A percentile compares a stretch with the other conserved stretches of the same genome.
Conservation (phyloP, 768 basidiomycete species). For the Tylopilus sp. region DNA sequence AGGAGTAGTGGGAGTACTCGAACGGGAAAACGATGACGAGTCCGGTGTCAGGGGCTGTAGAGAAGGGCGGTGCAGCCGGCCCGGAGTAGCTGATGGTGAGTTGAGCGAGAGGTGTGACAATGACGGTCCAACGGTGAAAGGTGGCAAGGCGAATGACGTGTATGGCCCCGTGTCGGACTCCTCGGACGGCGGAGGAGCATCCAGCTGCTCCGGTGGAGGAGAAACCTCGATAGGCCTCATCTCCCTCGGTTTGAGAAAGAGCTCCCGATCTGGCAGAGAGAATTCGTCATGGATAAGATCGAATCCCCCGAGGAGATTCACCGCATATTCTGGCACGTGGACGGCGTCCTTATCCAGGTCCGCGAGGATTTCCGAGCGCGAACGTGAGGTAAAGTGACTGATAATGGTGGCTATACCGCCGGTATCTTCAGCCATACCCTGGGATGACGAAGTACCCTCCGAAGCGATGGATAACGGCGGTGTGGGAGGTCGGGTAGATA, state of each 20-base stretch:
- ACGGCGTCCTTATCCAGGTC: slow-evolving; percentile 32
- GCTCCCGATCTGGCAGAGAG: slow-evolving; percentile 30
- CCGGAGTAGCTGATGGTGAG: slow-evolving; percentile 15
- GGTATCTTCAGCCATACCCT: slow-evolving; percentile 15
- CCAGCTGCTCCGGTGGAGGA: slow-evolving; percentile 21
- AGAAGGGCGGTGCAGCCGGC: slow-evolving; percentile 20
- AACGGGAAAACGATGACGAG: slow-evolving; percentile 30
- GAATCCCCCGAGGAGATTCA: slow-evolving; percentile 42
- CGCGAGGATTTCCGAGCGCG: slow-evolving; percentile 38
- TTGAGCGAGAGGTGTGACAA: slow-evolving; percentile 21
- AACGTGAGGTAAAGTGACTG: slow-evolving; percentile 30
- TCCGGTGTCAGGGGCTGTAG: slow-evolving; percentile 30
- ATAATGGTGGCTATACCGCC: slow-evolving; percentile 38
- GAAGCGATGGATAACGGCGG: slow-evolving; percentile 30
- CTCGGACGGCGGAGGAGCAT: slow-evolving; percentile 26
- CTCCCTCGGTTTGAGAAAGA: slow-evolving; percentile 29
- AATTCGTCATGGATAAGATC: slow-evolving; percentile 37
- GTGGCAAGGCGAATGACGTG: slow-evolving; percentile 29
- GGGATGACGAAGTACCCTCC: slow-evolving; percentile 23
- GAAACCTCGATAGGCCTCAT: slow-evolving; percentile 28
- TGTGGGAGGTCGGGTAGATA: slow-evolving; percentile 28
- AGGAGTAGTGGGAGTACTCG: slow-evolving; percentile 30
- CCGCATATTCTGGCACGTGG: slow-evolving; percentile 43
- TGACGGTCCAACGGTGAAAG: slow-evolving; percentile 22
- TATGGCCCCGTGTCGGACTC: slow-evolving; percentile 34